phyloP scores from a whole-genome alignment of 306 rosid species.

The Hippophae gyantsensis region DNA sequence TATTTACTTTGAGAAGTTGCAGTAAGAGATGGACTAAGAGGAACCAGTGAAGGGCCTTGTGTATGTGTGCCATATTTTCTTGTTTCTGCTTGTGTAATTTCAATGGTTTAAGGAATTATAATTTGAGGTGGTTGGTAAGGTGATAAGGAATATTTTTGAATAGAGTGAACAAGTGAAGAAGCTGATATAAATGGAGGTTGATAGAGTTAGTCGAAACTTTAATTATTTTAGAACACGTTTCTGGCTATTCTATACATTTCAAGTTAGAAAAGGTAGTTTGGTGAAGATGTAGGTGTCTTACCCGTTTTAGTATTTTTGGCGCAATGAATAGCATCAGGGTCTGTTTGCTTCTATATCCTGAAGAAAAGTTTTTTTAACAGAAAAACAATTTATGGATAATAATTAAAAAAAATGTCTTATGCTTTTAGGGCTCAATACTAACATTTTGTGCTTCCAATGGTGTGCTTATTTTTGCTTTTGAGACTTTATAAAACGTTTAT shows the following conservation, averaged over 20 bases:
- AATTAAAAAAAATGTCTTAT: too few relatives aligned
- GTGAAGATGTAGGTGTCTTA: not conserved
- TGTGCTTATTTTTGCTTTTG: too few relatives aligned
- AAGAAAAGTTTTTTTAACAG: too few relatives aligned
- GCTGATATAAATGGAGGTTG: slow-evolving; percentile 12
- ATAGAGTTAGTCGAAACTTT: slow-evolving; percentile 20
- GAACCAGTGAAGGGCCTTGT: slow-evolving; percentile 5
- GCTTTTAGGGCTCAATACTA: too few relatives aligned
- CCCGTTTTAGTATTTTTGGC: too few relatives aligned
- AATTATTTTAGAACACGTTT: not conserved
- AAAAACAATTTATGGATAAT: too few relatives aligned
- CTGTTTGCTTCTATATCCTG: too few relatives aligned
- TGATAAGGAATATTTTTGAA: not conserved
- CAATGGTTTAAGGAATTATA: slow-evolving; percentile 6
- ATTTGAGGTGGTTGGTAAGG: slow-evolving; percentile 7
- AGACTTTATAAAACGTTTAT: too few relatives aligned
- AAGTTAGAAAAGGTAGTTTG: not conserved
- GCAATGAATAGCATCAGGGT: too few relatives aligned
- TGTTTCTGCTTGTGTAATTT: not conserved
- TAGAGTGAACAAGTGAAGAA: not conserved
- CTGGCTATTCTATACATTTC: not conserved
- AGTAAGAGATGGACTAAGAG: slow-evolving; percentile 15
- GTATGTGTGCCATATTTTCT: not conserved
- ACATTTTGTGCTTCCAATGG: too few relatives aligned
- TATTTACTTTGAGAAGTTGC: slow-evolving; percentile 5